A percentile compares a stretch with the other conserved stretches of the same genome.
Evolutionary conservation across 2,329 filamentous ascomycete species (phyloP).

Genomic region (Macrophomina tecta): DNA sequence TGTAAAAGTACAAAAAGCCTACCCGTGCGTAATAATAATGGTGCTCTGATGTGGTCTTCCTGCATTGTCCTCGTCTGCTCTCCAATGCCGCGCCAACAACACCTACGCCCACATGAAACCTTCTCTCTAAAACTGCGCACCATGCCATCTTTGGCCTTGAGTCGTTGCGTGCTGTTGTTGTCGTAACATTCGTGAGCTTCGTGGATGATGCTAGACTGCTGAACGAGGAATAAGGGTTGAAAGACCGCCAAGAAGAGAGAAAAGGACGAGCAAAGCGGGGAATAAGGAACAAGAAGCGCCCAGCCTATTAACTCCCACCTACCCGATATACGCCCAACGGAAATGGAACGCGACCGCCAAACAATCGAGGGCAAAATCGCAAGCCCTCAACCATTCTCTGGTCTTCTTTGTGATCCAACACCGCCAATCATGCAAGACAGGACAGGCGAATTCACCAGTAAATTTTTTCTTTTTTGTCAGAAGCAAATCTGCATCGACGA

Average conservation of each 20-base stretch:
- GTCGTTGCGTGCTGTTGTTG: slow-evolving; percentile 24
- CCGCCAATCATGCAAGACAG: slow-evolving; percentile 5
- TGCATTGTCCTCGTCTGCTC: slow-evolving; percentile 11
- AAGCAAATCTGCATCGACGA: neutral
- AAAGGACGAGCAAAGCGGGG: neutral
- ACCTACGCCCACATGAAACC: slow-evolving; percentile 17
- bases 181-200: slow-evolving; percentile 25
- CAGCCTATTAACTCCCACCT: slow-evolving; percentile 20
- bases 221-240: neutral
- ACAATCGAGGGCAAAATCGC: neutral
- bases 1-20: slow-evolving; percentile 23
- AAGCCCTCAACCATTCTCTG: slow-evolving; percentile 13
- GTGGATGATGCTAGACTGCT: slow-evolving; percentile 19
- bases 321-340: slow-evolving; percentile 16
- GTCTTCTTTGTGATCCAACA: slow-evolving; percentile 17
- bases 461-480: neutral
- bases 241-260: neutral
- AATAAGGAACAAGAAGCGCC: neutral
- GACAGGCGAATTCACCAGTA: neutral
- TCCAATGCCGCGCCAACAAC: slow-evolving; percentile 17
- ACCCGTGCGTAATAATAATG: slow-evolving; percentile 14
- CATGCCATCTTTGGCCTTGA: slow-evolving; percentile 24
- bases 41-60: neutral
- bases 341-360: neutral
- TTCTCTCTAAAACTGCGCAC: slow-evolving; percentile 8